phyloP scores from a whole-genome alignment of 192 early-diverging fungal genomes.

The Gigaspora rosea region DNA sequence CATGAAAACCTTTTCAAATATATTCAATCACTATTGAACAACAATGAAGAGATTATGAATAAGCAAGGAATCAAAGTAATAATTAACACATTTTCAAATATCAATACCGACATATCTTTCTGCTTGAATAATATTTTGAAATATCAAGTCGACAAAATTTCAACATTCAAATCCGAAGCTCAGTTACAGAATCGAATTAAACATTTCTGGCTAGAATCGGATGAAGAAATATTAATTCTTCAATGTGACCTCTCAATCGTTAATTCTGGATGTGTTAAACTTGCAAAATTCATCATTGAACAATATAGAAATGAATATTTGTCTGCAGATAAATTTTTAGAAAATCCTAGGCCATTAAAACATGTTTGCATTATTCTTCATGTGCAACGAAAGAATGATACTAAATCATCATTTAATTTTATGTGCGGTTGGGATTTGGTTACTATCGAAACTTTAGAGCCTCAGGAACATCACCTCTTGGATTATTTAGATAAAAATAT shows the following conservation, averaged over 20 bases:
- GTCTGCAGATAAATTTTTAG: neutral
- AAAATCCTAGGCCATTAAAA: neutral
- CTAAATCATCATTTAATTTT: slow-evolving; percentile 19
- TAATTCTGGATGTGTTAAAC: slow-evolving; percentile 25
- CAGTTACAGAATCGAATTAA: slow-evolving; percentile 2
- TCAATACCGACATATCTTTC: neutral
- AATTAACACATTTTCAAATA: slow-evolving; percentile 26
- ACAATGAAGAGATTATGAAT: too few relatives aligned
- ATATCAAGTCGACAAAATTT: slow-evolving; percentile 16
- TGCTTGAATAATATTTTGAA: neutral
- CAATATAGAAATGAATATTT: slow-evolving; percentile 12
- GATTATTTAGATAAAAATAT: slow-evolving; percentile 11
- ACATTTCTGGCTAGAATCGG: slow-evolving; percentile 23
- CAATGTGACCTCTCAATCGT: slow-evolving; percentile 23
- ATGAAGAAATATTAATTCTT: neutral
- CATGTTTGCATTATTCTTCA: slow-evolving; percentile 31
- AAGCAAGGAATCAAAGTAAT: neutral
- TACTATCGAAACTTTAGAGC: slow-evolving; percentile 24
- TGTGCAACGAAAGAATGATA: slow-evolving; percentile 10
- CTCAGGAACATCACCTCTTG: slow-evolving; percentile 13
- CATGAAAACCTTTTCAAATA: neutral
- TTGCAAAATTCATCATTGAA: slow-evolving; percentile 32
- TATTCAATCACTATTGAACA: neutral
- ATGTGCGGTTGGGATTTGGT: slow-evolving; percentile 29
- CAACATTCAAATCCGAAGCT: slow-evolving; percentile 14